These are phyloP conservation scores for Rhodotorula sp. DNA, from an alignment of 1,284 basidiomycete species.

Conservation along the genomic window DNA sequence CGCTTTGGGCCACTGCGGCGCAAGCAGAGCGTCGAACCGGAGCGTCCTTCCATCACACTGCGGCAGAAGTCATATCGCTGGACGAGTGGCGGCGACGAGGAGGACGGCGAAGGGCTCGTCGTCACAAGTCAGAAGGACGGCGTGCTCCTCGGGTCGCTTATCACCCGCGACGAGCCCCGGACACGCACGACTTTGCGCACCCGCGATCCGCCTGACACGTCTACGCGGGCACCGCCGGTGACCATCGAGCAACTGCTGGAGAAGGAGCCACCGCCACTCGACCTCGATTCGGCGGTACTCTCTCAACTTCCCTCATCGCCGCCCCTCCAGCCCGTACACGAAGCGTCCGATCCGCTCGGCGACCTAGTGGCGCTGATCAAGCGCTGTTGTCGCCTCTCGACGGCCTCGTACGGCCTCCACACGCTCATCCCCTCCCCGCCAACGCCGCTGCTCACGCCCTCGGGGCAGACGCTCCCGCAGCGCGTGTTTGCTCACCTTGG, in stretches of 20 bases:
- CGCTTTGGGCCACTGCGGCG: neutral
- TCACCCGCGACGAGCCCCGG: slow-evolving; percentile 5
- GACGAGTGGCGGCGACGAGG: slow-evolving; percentile 15
- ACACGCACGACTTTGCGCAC: neutral
- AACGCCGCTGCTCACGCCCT: slow-evolving; percentile 36
- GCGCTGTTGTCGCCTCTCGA: slow-evolving; percentile 32
- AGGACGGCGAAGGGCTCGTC: slow-evolving; percentile 32
- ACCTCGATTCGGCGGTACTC: slow-evolving; percentile 8
- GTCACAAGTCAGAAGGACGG: slow-evolving; percentile 22
- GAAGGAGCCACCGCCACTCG: slow-evolving; percentile 24
- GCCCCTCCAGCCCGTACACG: slow-evolving; percentile 16
- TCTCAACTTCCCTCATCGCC: slow-evolving; percentile 9
- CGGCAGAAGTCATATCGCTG: slow-evolving; percentile 22
- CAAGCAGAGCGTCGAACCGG: neutral
- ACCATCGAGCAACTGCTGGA: neutral
- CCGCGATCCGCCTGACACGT: too few relatives aligned
- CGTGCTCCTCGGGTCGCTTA: slow-evolving; percentile 32
- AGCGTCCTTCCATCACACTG: slow-evolving; percentile 8
- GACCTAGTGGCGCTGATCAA: slow-evolving; percentile 23
- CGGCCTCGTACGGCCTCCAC: slow-evolving; percentile 40
- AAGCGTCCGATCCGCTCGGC: neutral
- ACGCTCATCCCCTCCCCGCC: slow-evolving; percentile 30
- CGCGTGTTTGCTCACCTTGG: slow-evolving; percentile 38
- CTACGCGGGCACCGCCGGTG: too few relatives aligned
- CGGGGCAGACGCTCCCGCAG: slow-evolving; percentile 30